Percentiles rank a stretch among this genome's conserved stretches.
These are phyloP conservation scores for Ophiostoma ips DNA, from an alignment of 2,329 filamentous ascomycete genomes.

Conservation along the genomic window DNA sequence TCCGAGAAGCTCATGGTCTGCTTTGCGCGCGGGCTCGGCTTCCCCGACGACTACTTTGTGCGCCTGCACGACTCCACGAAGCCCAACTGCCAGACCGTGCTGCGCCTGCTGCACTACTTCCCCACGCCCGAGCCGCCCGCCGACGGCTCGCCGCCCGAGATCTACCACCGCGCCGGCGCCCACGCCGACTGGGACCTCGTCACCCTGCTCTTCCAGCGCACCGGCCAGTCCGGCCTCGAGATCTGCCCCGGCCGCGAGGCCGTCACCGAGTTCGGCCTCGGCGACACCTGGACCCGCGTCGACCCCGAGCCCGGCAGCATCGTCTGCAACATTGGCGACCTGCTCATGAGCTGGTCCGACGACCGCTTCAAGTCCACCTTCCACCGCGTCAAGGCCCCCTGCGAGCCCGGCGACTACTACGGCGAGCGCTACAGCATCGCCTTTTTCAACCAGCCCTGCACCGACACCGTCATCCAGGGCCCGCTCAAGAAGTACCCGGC, in stretches of 20 bases:
- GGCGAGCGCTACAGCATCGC: conserved; percentile 50
- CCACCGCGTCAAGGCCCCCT: conserved; percentile 48
- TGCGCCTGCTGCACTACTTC: conserved; percentile 19
- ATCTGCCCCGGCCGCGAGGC: conserved; percentile 51
- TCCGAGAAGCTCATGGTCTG: conserved; percentile 44
- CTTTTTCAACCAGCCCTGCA: conserved; percentile 44
- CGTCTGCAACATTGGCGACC: conserved; percentile 52
- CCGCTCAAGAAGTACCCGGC: conserved; percentile 46
- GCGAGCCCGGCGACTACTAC: conserved; percentile 37
- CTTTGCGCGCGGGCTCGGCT: conserved; percentile 42
- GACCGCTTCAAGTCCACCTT: conserved; percentile 54
- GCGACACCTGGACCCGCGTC: conserved; percentile 51
- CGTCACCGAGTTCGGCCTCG: conserved; percentile 42
- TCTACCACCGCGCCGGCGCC: conserved; percentile 43
- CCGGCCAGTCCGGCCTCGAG: conserved; percentile 46
- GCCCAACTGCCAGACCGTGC: conserved; percentile 39
- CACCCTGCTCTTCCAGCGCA: conserved; percentile 48
- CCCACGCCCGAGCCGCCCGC: conserved; percentile 15
- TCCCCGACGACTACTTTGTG: conserved; percentile 37
- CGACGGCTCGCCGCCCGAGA: conserved; percentile 22
- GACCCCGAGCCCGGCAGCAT: conserved; percentile 38
- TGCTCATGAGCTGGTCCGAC: conserved; percentile 54
- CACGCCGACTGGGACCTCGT: conserved; percentile 51
- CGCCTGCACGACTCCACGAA: conserved; percentile 35
- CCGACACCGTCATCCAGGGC: conserved; percentile 44